Percentiles rank a stretch among this genome's conserved stretches.
Conservation (phyloP, 1,284 basidiomycete genomes). For the Limonomyces culmigenus region DNA sequence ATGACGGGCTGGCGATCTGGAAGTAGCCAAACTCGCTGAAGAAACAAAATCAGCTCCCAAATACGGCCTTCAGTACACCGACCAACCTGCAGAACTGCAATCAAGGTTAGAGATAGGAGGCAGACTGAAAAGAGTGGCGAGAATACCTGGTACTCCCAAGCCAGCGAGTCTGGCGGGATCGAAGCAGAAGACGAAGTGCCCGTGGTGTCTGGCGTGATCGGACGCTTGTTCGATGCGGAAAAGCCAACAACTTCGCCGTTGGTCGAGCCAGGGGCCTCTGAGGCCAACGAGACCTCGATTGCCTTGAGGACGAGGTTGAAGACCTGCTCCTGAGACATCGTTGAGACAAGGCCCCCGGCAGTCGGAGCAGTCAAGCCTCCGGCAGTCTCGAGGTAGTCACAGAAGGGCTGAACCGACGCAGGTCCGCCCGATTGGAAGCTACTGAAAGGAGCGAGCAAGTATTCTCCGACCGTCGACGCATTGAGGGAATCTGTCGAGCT, state of each 20-base stretch:
- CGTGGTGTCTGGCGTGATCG: background rate
- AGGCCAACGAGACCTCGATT: slow-evolving; percentile 29
- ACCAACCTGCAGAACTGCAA: no score
- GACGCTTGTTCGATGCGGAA: no score
- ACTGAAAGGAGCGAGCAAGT: no score
- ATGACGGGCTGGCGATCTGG: slow-evolving; percentile 26
- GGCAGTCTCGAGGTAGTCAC: slow-evolving; percentile 26
- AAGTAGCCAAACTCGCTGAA: slow-evolving; percentile 18
- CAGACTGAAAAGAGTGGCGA: no score
- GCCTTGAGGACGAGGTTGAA: slow-evolving; percentile 24
- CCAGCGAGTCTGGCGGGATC: no score
- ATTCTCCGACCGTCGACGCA: no score
- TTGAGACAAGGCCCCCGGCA: slow-evolving; percentile 20
- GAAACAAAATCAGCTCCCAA: background rate
- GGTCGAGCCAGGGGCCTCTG: slow-evolving; percentile 21
- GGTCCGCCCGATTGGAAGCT: slow-evolving; percentile 27
- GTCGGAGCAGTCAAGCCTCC: slow-evolving; percentile 21
- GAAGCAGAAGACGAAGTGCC: slow-evolving; percentile 7
- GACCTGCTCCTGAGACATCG: slow-evolving; percentile 16
- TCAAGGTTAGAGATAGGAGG: no score
- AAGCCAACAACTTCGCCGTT: slow-evolving; percentile 19
- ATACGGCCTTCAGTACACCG: no score
- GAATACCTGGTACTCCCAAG: no score
- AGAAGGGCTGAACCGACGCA: slow-evolving; percentile 26
- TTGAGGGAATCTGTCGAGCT: no score